Base-by-base conservation (phyloP, 768 basidiomycete species). In the Lactarius vividus region DNA sequence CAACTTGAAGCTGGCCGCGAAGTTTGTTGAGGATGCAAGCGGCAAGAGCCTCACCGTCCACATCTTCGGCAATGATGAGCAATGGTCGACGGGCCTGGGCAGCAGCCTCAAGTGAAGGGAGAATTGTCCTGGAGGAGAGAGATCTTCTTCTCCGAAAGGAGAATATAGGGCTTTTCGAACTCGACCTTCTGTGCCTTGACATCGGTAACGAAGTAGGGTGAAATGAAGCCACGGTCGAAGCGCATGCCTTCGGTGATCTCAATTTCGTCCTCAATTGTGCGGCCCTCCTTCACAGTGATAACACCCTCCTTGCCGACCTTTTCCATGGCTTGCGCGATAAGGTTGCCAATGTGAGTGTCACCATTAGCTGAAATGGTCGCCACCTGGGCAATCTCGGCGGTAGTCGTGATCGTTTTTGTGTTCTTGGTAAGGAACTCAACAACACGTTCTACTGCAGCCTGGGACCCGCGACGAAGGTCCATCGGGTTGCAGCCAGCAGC, bases 171-270 rank as follows among this genome's bases (percentile, higher is more conserved):
- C 80, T 98, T 98, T 81, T 99, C 96, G 69, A 97, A 91, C 77
- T 98, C 96, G 81, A 90, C 91, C 77, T 91, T 94, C 77, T 98
- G 96, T 53, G 84, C 74, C 85, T 98, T 98, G 82, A 96, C 91
- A 80, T 99, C 94, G 70, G 96, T 98, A 79, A 99, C 88, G 77
- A 98, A 97, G 85, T 98, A 98, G 0, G 96, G 94, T 1, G 92
- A 94, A 79, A 98, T 96, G 84, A 86, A 99, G 26, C 96, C 96
- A 61, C 96, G 91, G 85, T 99, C 96, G 80, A 99, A 98, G 73
- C 95, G 88, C 96, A 99, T 99, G 78, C 96, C 96, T 80, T 99
- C 96, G 31, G 96, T 98, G 73, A 99, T 95, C 77, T 99, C 96
- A 75, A 98, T 98, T 79, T 97, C 95, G 75, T 99, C 96, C 72